A percentile compares a stretch with the other conserved stretches of the same genome.
These are phyloP conservation scores for Cymbopogon flexuosus DNA, from an alignment of 202 grass and related monocot species.

Conservation along the genomic window DNA sequence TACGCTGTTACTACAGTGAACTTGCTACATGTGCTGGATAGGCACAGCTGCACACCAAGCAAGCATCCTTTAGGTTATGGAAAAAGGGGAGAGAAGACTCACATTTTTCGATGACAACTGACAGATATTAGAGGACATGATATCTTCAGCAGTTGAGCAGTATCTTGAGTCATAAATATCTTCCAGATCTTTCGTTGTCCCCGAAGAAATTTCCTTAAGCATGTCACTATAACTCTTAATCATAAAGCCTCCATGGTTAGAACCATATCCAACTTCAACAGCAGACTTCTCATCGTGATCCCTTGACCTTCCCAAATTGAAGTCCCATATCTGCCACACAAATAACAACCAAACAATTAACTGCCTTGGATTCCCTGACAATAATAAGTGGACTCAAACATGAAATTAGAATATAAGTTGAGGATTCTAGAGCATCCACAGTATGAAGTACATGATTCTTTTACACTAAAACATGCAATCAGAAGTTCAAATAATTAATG, in stretches of 20 bases:
- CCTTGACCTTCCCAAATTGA: slow-evolving; percentile 89
- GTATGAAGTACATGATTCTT: neutral
- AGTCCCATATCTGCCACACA: slow-evolving; percentile 86
- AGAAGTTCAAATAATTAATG: neutral
- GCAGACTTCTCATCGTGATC: slow-evolving; percentile 57
- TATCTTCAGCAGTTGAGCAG: slow-evolving; percentile 60
- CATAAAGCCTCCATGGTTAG: slow-evolving; percentile 64
- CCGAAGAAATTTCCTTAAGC: slow-evolving; percentile 67
- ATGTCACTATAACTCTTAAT: slow-evolving; percentile 86
- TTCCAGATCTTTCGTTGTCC: slow-evolving; percentile 57
- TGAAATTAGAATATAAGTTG: neutral
- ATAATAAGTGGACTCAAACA: slow-evolving; percentile 14
- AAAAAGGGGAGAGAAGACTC: slow-evolving; percentile 29
- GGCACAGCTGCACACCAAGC: neutral
- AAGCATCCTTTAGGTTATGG: neutral
- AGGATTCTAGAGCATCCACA: neutral
- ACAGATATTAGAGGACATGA: slow-evolving; percentile 60
- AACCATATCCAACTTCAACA: slow-evolving; percentile 56
- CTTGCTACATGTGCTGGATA: neutral
- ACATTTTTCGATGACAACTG: slow-evolving; percentile 60
- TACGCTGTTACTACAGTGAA: neutral
- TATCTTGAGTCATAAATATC: slow-evolving; percentile 71
- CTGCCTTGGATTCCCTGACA: neutral
- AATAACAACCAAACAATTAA: slow-evolving; percentile 29
- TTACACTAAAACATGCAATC: neutral